Conservation (phyloP, 2,329 filamentous ascomycete species). For the Lecanicillium sp. region DNA sequence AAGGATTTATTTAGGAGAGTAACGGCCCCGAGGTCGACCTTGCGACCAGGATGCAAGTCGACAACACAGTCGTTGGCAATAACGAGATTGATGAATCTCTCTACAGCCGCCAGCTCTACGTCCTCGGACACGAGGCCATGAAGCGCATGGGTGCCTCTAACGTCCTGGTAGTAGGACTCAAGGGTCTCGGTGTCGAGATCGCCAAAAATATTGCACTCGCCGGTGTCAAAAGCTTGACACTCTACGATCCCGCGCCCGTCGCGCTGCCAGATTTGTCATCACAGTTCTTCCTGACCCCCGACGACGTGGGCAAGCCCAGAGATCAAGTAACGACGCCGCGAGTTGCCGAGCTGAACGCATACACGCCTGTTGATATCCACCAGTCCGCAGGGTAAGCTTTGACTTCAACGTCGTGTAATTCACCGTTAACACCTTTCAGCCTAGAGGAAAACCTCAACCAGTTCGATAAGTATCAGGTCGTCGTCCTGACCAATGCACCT, state of each 20-base stretch:
- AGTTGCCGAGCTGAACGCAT: slow-evolving; percentile 91
- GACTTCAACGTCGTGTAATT: neutral
- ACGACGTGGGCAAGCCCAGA: slow-evolving; percentile 87
- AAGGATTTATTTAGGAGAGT: slow-evolving; percentile 31
- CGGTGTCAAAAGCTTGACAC: slow-evolving; percentile 92
- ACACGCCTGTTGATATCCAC: slow-evolving; percentile 82
- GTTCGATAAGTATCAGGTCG: slow-evolving; percentile 84
- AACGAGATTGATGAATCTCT: slow-evolving; percentile 64
- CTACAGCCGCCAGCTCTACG: slow-evolving; percentile 67
- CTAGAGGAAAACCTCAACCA: slow-evolving; percentile 69
- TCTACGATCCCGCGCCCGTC: slow-evolving; percentile 82
- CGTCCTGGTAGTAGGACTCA: slow-evolving; percentile 82
- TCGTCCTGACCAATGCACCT: slow-evolving; percentile 81
- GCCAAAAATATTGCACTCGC: slow-evolving; percentile 98
- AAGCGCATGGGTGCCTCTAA: slow-evolving; percentile 98
- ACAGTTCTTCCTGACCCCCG: slow-evolving; percentile 87
- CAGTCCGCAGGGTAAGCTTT: slow-evolving; percentile 40
- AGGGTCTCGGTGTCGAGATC: slow-evolving; percentile 93
- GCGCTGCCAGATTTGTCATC: slow-evolving; percentile 85
- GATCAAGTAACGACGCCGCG: slow-evolving; percentile 80
- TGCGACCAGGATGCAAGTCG: slow-evolving; percentile 57
- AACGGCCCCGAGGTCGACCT: slow-evolving; percentile 53
- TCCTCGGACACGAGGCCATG: slow-evolving; percentile 76
- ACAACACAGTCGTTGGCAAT: slow-evolving; percentile 46
- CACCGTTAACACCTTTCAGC: slow-evolving; percentile 28